A percentile compares a stretch with the other conserved stretches of the same genome.
Evolutionary conservation across 2,329 filamentous ascomycete species (phyloP).

Genomic region (Fragosphaeria purpurea): DNA sequence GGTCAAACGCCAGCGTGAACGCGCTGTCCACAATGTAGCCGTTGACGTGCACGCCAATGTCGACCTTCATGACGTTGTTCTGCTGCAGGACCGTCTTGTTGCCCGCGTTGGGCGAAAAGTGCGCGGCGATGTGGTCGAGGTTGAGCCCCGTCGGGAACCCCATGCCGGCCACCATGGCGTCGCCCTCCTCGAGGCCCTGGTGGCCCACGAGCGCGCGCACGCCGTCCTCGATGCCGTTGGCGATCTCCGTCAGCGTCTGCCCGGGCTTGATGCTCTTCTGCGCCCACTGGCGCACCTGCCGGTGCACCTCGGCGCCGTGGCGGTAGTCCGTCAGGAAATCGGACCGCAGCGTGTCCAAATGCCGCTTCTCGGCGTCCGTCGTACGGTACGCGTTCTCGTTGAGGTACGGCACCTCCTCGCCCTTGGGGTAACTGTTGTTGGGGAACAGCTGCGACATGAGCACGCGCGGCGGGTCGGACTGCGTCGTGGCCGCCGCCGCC

Average conservation of each 20-base stretch:
- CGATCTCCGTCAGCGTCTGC: conserved; percentile 66
- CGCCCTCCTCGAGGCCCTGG: conserved; percentile 64
- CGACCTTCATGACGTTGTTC: conserved; percentile 72
- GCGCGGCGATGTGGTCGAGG: conserved; percentile 73
- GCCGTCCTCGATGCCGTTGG: conserved; percentile 70
- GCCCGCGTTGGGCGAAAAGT: conserved; percentile 74
- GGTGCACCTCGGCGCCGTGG: conserved; percentile 67
- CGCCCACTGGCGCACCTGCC: conserved; percentile 72
- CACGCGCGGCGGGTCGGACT: conserved; percentile 69
- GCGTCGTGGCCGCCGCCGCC: conserved; percentile 53
- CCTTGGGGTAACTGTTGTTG: conserved; percentile 61
- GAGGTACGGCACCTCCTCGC: conserved; percentile 67
- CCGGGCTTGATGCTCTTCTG: conserved; percentile 72
- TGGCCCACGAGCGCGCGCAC: conserved; percentile 68
- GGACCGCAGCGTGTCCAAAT: conserved; percentile 69
- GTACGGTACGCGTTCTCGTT: conserved; percentile 71
- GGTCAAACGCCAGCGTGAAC: conserved; percentile 69
- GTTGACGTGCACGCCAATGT: conserved; percentile 73
- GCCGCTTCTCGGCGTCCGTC: conserved; percentile 74
- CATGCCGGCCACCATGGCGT: conserved; percentile 66
- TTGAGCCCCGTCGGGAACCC: conserved; percentile 76
- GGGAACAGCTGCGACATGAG: conserved; percentile 65
- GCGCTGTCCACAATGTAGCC: conserved; percentile 74
- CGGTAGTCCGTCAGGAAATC: conserved; percentile 72
- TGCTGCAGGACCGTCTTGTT: conserved; percentile 66